Evolutionary conservation across 768 basidiomycete genomes (phyloP), one percentile per base, ranked within the genome.

Genomic region (Boletus rufocinnamomeus): DNA sequence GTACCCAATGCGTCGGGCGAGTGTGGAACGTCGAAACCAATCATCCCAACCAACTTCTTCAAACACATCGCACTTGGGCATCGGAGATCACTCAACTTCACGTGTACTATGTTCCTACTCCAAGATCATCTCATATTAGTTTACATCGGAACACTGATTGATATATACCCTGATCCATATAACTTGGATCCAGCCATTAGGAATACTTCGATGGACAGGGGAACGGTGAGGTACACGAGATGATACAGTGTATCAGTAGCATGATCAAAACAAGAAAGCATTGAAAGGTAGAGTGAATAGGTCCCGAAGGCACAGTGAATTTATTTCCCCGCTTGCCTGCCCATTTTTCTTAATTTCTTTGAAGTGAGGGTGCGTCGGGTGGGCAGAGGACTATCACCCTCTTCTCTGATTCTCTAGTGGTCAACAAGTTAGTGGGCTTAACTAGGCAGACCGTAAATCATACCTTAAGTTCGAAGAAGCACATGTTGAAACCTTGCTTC

Each of bases 391-490:
- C 30, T 14, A 35, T 60, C 59, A 16, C 58, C 73, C 2, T 59
- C 61, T 21, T 73, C 72, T 14, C 35, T 27, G 17, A 72, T 30
- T 41, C 73, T 66, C 72, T 73, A 13, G 16, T 13, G 21, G 21
- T 37, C 17, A n/a, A 25, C 8, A 28, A 23, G 16, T 49, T 2
- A 68, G 61, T 3, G 6, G 34, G 8, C 23, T 25, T 13, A n/a
- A 4, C 10, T 14, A n/a, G 17, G 8, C 1, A 25, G 43, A 49
- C 17, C 1, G 10, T 8, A 19, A 44, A 35, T 13, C 60, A 48
- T 52, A 75, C 72, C 59, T 53, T 63, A 9, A 73, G 64, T 37
- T 59, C 57, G 19, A 75, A 75, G 43, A 66, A 69, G 30, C 74
- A 74, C 73, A 73, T 73, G 0, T 40, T 1, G 49, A 17, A 62